These are phyloP conservation scores for Przewalskia tangutica DNA, from an alignment of 257 asterid species.

Conservation along the genomic window DNA sequence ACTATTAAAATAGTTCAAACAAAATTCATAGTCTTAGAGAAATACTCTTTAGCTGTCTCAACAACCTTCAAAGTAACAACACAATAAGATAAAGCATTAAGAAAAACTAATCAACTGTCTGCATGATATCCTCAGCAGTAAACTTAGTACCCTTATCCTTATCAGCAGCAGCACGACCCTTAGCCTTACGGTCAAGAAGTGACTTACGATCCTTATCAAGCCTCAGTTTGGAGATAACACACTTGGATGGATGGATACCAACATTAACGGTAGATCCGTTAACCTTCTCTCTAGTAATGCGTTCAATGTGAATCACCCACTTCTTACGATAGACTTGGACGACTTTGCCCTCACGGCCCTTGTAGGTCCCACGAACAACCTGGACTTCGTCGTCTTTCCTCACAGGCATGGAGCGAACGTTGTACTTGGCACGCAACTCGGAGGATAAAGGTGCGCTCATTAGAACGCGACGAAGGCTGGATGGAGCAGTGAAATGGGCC, in stretches of 20 bases:
- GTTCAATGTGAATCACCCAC: conserved; percentile 31
- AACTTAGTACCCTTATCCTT: conserved; percentile 88
- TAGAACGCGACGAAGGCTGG: conserved; percentile 71
- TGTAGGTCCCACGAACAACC: conserved; percentile 82
- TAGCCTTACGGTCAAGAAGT: conserved; percentile 74
- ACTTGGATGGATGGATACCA: conserved; percentile 68
- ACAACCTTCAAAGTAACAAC: not conserved
- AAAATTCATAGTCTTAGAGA: conserved; percentile 3
- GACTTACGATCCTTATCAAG: conserved; percentile 80
- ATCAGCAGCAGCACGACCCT: conserved; percentile 75
- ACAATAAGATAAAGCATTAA: not conserved
- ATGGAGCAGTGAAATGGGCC: conserved; percentile 91
- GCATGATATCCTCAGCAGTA: conserved; percentile 71
- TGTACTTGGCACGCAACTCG: conserved; percentile 65
- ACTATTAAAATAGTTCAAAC: not conserved
- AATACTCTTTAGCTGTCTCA: not conserved
- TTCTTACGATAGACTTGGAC: conserved; percentile 83
- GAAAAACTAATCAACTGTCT: conserved; percentile 43
- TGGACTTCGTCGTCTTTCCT: conserved; percentile 87
- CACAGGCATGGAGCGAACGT: conserved; percentile 71
- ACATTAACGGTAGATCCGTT: conserved; percentile 83
- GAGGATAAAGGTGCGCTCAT: conserved; percentile 71
- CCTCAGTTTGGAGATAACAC: conserved; percentile 64
- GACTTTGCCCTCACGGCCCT: conserved; percentile 84
- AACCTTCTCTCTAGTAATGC: conserved; percentile 79